Conservation (phyloP, 2,329 filamentous ascomycete species). For the Dactylellina drechsleri region DNA sequence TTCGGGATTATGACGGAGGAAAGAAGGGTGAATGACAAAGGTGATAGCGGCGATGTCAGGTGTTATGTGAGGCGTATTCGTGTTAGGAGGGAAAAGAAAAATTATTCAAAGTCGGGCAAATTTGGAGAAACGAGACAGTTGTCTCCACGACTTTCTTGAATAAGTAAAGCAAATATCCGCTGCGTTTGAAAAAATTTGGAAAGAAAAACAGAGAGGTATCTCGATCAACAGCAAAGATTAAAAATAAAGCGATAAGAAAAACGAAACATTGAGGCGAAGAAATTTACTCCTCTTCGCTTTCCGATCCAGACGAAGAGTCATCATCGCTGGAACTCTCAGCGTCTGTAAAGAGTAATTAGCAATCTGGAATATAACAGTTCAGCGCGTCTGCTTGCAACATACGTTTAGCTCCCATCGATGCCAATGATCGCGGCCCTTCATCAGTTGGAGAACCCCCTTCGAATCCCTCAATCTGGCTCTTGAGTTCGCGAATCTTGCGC, state of each 20-base stretch:
- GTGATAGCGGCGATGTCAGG: no score
- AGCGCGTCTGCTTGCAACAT: conserved; percentile 12
- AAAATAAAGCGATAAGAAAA: conserved; percentile 9
- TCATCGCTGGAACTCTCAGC: conserved; percentile 55
- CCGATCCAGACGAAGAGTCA: conserved; percentile 58
- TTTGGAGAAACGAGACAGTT: conserved; percentile 5
- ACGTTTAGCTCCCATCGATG: conserved; percentile 52
- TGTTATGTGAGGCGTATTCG: no score
- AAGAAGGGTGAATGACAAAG: no score
- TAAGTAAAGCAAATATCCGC: not conserved
- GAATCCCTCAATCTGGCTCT: conserved; percentile 60
- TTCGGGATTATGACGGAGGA: no score
- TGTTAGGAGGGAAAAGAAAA: no score
- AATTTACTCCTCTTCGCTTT: conserved; percentile 59
- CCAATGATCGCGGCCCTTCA: conserved; percentile 47
- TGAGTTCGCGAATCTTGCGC: conserved; percentile 72
- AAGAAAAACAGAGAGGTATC: conserved; percentile 42
- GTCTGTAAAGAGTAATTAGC: conserved; percentile 31
- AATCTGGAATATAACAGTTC: conserved; percentile 5
- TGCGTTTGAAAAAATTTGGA: conserved; percentile 1
- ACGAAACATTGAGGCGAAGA: not conserved
- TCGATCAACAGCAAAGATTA: conserved; percentile 14
- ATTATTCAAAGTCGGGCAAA: no score
- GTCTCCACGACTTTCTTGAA: no score
- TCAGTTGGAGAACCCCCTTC: conserved; percentile 45